phyloP scores from a whole-genome alignment of 2,329 filamentous ascomycete genomes.

The Aspergillus melleus region DNA sequence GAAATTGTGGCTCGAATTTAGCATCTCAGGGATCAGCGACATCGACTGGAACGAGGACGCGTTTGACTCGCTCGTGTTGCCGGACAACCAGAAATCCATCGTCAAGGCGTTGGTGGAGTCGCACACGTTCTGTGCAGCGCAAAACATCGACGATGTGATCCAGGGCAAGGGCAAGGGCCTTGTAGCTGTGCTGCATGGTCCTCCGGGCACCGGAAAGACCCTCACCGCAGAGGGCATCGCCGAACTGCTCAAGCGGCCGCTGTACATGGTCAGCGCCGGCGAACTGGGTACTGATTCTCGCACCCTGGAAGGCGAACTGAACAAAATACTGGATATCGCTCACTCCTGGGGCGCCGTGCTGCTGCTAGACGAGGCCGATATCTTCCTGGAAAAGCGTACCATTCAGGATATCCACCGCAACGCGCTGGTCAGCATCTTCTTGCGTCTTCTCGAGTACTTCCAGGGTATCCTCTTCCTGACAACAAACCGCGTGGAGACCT shows the following conservation, averaged over 20 bases:
- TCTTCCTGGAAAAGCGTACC: conserved; percentile 79
- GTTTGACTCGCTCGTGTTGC: conserved; percentile 77
- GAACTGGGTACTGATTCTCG: conserved; percentile 78
- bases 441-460: conserved; percentile 86
- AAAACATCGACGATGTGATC: conserved; percentile 80
- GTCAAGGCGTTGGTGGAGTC: conserved; percentile 81
- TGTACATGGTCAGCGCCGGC: conserved; percentile 81
- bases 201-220: conserved; percentile 85
- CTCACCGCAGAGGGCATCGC: conserved; percentile 84
- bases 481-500: conserved; percentile 81
- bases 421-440: conserved; percentile 81
- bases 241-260: conserved; percentile 75
- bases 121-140: conserved; percentile 77
- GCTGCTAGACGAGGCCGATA: conserved; percentile 81
- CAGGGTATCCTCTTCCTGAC: conserved; percentile 88
- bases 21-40: conserved; percentile 73
- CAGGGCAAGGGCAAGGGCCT: conserved; percentile 85
- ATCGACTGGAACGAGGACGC: conserved; percentile 83
- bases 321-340: conserved; percentile 82
- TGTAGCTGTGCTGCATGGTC: conserved; percentile 78
- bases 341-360: conserved; percentile 84
- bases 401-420: conserved; percentile 84
- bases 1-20: conserved; percentile 88
- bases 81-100: conserved; percentile 62
- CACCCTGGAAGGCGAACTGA: conserved; percentile 72